These are phyloP conservation scores for Penicillium digitatum DNA, from an alignment of 2,329 filamentous ascomycete species.

Conservation along the genomic window DNA sequence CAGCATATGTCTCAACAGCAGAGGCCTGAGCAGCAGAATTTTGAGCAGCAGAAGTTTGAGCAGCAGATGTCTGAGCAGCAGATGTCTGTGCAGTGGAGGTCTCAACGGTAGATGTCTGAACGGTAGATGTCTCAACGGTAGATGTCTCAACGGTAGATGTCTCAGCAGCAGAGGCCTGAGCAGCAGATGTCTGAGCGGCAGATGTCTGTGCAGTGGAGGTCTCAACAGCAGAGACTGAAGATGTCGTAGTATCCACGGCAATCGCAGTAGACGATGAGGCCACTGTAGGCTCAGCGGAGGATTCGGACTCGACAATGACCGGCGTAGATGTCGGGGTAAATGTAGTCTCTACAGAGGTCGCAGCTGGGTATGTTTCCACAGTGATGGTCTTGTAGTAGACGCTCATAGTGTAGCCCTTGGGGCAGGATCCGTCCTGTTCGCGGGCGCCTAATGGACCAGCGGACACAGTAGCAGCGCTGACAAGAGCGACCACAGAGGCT, in stretches of 20 bases:
- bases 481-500: slow-evolving; percentile 23
- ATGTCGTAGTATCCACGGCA: slow-evolving; percentile 2
- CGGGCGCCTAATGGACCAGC: slow-evolving; percentile 19
- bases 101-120: slow-evolving; percentile 5
- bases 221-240: slow-evolving; percentile 1
- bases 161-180: slow-evolving; percentile 1
- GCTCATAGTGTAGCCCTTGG: slow-evolving; percentile 26
- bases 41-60: background rate
- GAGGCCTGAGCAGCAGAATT: slow-evolving; percentile 1
- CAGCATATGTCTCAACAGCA: background rate
- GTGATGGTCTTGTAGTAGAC: slow-evolving; percentile 29
- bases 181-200: too few species aligned
- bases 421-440: slow-evolving; percentile 22
- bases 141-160: slow-evolving; percentile 5
- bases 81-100: too few species aligned
- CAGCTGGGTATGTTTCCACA: slow-evolving; percentile 13
- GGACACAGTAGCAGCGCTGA: slow-evolving; percentile 26
- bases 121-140: slow-evolving; percentile 1
- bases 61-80: too few species aligned
- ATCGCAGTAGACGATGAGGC: slow-evolving; percentile 5
- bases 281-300: slow-evolving; percentile 10
- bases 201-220: too few species aligned
- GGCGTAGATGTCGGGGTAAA: slow-evolving; percentile 10
- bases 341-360: slow-evolving; percentile 12
- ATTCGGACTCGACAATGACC: background rate